phyloP scores from a whole-genome alignment of 1,284 basidiomycete genomes.

The Cutaneotrichosporon sp. region DNA sequence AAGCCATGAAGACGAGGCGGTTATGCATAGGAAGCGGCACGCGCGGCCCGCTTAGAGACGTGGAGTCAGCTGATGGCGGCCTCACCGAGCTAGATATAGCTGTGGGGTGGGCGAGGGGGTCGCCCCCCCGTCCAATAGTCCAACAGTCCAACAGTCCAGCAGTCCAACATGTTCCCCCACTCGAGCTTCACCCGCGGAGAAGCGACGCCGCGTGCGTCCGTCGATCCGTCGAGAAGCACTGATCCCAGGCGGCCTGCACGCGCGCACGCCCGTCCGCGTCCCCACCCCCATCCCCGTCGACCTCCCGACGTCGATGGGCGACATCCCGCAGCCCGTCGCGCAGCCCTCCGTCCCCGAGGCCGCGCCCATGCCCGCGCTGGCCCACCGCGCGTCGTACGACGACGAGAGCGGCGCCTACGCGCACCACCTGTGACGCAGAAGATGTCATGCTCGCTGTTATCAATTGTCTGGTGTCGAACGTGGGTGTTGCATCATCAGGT shows the following conservation, averaged over 20 bases:
- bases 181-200: constrained; percentile 2
- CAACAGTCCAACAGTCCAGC: too few relatives aligned
- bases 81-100: background rate
- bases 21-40: too few relatives aligned
- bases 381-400: background rate
- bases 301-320: background rate
- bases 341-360: too few relatives aligned
- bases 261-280: background rate
- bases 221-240: too few relatives aligned
- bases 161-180: background rate
- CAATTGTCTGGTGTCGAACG: too few relatives aligned
- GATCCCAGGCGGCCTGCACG: background rate
- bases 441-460: too few relatives aligned
- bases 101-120: background rate
- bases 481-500: too few relatives aligned
- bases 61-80: too few relatives aligned
- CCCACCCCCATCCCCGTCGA: background rate
- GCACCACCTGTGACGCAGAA: background rate
- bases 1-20: too few relatives aligned
- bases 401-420: background rate
- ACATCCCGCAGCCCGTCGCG: background rate
- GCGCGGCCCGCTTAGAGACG: too few relatives aligned
- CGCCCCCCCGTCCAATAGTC: too few relatives aligned
- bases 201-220: background rate
- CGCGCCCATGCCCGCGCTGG: background rate